Base-by-base conservation (phyloP, 2,329 filamentous ascomycete species). In the Cercospora nicotianae region DNA sequence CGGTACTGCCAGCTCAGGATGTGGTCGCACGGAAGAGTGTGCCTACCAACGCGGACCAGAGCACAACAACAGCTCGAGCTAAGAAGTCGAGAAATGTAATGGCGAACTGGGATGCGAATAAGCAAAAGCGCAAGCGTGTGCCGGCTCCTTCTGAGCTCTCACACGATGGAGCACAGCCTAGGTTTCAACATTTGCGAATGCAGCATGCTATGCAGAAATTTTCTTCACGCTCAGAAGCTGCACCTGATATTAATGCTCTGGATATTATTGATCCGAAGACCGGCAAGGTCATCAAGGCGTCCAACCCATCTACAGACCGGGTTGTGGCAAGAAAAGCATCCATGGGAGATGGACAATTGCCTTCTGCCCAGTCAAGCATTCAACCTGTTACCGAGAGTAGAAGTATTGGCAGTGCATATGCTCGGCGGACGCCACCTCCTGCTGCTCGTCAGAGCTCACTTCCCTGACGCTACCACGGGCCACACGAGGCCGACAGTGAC, bases 231-330 rank as follows among this genome's bases (percentile, higher is more conserved):
- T 74, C 72, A 48, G 77, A 79, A 55, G 70, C 66, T 26, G 70
- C 72, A 5, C 77, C 77, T 7, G 73, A 77, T 60, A 20, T 71
- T 10, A 72, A 66, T 45, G 69, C 68, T 28, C 69, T 79, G 20
- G 69, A 57, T 8, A 70, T 75, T 4, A 55, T 78, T 10, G 74
- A 79, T 69, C 70, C 75, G 4, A 75, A 68, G 51, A 78, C 76
- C 2, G 77, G 77, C 10, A 75, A 70, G 26, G 57, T 60, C 8
- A 53, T 65, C 8, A 42, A 36, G 16, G 45, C 69, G 9, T 53
- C 62, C 20, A 36, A 2, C 2, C 3, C 28, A 33, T 18, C 55
- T 36, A 36, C n/a, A 59, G n/a, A 55, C 13, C 23, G 23, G 12
- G 13, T 13, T 55, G 23, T 13, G 23, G 23, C 48, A 55, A 55